Conservation (phyloP, 2,329 filamentous ascomycete species). For the Diaporthe citrichinensis region DNA sequence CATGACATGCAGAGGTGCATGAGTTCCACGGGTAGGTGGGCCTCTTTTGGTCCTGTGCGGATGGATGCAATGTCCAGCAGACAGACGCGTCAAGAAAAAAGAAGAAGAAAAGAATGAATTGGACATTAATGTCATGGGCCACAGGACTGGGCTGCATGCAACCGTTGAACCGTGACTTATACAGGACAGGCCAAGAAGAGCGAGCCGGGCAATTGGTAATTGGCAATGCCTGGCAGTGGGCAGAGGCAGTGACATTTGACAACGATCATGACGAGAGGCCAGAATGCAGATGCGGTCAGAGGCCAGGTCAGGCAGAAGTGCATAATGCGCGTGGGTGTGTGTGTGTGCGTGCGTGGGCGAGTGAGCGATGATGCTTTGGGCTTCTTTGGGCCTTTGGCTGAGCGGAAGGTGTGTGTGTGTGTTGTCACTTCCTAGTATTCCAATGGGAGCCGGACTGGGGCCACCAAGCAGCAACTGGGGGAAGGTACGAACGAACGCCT, state of each 20-base stretch:
- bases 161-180: conserved; percentile 14
- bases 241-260: not conserved
- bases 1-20: conserved; percentile 23
- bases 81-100: not conserved
- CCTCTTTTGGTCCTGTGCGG: not conserved
- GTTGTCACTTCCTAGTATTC: conserved; percentile 50
- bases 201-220: conserved; percentile 14
- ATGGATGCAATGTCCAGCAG: not conserved
- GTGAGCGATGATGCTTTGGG: conserved; percentile 58
- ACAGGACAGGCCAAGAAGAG: not conserved
- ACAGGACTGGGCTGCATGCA: conserved; percentile 18
- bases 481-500: conserved; percentile 18
- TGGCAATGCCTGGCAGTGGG: conserved; percentile 4
- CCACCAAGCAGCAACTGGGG: conserved; percentile 11
- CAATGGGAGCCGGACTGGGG: conserved; percentile 16
- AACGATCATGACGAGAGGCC: conserved; percentile 12
- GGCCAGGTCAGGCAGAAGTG: conserved; percentile 62
- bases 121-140: not conserved
- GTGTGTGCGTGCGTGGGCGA: conserved; percentile 39
- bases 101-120: not conserved
- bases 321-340: conserved; percentile 47
- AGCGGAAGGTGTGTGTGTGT: not conserved
- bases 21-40: conserved; percentile 26
- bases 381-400: conserved; percentile 46
- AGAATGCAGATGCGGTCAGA: conserved; percentile 32